phyloP scores from a whole-genome alignment of 352 stramenopile species.

The Phytophthora citrophthora region DNA sequence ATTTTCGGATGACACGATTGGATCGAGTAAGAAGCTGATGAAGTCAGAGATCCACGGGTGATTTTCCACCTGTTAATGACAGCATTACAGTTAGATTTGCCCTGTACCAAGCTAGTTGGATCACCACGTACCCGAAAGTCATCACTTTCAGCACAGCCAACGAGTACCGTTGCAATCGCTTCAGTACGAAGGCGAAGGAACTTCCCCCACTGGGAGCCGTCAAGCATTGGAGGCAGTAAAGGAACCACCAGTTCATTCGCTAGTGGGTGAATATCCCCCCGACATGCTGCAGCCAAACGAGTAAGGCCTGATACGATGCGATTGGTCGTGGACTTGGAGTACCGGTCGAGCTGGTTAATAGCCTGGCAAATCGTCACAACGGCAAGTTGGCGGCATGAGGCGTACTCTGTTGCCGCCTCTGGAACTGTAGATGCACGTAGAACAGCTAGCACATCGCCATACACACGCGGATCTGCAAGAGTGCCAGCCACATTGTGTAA shows the following conservation, averaged over 20 bases:
- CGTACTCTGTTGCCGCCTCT: conserved; percentile 39
- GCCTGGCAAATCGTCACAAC: conserved; percentile 51
- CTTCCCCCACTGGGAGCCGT: conserved; percentile 58
- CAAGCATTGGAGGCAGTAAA: conserved; percentile 50
- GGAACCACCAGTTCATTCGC: conserved; percentile 57
- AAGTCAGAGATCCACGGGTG: conserved; percentile 58
- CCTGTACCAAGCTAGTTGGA: neutral
- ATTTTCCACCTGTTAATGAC: conserved; percentile 37
- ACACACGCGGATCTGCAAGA: conserved; percentile 74
- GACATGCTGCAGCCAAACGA: conserved; percentile 51
- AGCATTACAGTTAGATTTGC: conserved; percentile 1
- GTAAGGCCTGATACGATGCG: conserved; percentile 64
- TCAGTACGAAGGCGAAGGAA: conserved; percentile 54
- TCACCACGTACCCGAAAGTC: conserved; percentile 45
- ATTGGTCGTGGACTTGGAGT: conserved; percentile 74
- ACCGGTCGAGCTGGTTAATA: conserved; percentile 67
- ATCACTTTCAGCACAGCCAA: conserved; percentile 44
- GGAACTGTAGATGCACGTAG: conserved; percentile 30
- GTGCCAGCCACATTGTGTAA: conserved; percentile 63
- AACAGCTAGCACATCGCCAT: conserved; percentile 66
- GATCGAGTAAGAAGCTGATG: conserved; percentile 48
- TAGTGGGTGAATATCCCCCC: conserved; percentile 40
- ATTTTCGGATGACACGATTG: conserved; percentile 52
- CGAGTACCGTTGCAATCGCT: conserved; percentile 53
- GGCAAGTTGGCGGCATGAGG: conserved; percentile 34